phyloP scores from a whole-genome alignment of 2,329 filamentous ascomycete species.

The Microcyclosporella mali region DNA sequence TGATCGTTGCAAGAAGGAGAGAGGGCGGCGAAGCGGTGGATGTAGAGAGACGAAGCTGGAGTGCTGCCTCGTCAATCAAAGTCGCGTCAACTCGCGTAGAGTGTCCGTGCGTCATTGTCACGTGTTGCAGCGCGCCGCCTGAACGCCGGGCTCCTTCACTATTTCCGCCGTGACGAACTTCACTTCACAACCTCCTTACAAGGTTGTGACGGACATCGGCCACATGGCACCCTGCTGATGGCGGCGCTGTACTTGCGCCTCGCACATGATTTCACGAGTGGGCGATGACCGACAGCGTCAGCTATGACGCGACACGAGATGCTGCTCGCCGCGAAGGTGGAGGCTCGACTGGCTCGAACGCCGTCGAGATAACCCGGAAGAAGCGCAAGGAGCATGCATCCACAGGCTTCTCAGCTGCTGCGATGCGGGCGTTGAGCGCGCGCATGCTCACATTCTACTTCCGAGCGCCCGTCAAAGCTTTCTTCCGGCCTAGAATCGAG shows the following conservation, averaged over 20 bases:
- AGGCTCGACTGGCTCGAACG: too few relatives aligned
- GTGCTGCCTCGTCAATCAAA: not conserved
- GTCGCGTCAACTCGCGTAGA: too few relatives aligned
- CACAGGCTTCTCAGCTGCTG: conserved; percentile 75
- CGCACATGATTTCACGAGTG: not conserved
- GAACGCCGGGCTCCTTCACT: not conserved
- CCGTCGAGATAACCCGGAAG: conserved; percentile 14
- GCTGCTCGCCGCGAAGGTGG: conserved; percentile 10
- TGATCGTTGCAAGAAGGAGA: conserved; percentile 6
- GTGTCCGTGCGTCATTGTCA: too few relatives aligned
- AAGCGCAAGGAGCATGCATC: conserved; percentile 54
- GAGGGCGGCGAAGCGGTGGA: conserved; percentile 1
- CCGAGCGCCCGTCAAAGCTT: conserved; percentile 81
- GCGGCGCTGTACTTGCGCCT: too few relatives aligned
- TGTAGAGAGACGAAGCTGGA: conserved; percentile 6
- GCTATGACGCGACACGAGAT: conserved; percentile 13
- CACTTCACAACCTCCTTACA: too few relatives aligned
- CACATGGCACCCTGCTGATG: too few relatives aligned
- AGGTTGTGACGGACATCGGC: too few relatives aligned
- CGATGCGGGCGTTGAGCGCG: conserved; percentile 74
- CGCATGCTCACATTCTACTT: conserved; percentile 89
- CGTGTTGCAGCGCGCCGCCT: too few relatives aligned
- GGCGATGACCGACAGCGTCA: conserved; percentile 14
- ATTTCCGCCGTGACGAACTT: not conserved
- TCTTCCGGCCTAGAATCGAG: conserved; percentile 85